Percentiles rank a stretch among this genome's conserved stretches.
Evolutionary conservation across 2,329 filamentous ascomycete genomes (phyloP).

Genomic region (Penicillium sp.): DNA sequence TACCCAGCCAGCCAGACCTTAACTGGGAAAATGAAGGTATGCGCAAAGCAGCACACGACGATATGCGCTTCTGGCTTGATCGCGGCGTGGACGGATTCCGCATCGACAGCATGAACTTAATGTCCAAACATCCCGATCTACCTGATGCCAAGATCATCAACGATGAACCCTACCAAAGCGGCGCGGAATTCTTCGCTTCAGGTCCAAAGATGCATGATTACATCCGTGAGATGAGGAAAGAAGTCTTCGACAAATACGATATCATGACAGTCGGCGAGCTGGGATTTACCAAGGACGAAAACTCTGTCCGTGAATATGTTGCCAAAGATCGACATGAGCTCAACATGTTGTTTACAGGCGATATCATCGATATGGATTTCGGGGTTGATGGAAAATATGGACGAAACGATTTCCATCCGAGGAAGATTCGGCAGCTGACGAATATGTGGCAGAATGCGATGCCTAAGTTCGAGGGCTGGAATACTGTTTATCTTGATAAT

Average conservation of each 20-base stretch:
- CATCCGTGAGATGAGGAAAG: constrained; percentile 36
- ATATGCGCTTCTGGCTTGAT: constrained; percentile 74
- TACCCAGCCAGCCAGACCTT: constrained; percentile 58
- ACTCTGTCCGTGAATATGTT: constrained; percentile 24
- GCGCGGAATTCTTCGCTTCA: constrained; percentile 52
- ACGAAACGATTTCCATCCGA: constrained; percentile 21
- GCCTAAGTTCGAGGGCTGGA: constrained; percentile 59
- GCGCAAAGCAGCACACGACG: constrained; percentile 64
- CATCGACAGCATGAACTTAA: constrained; percentile 69
- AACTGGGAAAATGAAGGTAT: constrained; percentile 73
- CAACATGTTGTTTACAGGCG: constrained; percentile 41
- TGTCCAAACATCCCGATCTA: constrained; percentile 59
- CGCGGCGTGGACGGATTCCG: constrained; percentile 70
- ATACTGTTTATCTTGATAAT: constrained; percentile 62
- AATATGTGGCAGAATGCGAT: constrained; percentile 43
- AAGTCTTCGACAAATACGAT: constrained; percentile 38
- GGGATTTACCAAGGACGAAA: constrained; percentile 4
- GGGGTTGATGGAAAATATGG: constrained; percentile 43
- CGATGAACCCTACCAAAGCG: constrained; percentile 51
- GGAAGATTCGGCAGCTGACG: constrained; percentile 14
- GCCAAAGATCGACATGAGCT: constrained; percentile 43
- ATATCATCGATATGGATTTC: constrained; percentile 42
- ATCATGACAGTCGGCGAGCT: constrained; percentile 31
- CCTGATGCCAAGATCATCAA: constrained; percentile 43
- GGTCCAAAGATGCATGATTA: constrained; percentile 42